Base-by-base conservation (phyloP, 148 eudicot genomes). In the Fagopyrum homotropicum region DNA sequence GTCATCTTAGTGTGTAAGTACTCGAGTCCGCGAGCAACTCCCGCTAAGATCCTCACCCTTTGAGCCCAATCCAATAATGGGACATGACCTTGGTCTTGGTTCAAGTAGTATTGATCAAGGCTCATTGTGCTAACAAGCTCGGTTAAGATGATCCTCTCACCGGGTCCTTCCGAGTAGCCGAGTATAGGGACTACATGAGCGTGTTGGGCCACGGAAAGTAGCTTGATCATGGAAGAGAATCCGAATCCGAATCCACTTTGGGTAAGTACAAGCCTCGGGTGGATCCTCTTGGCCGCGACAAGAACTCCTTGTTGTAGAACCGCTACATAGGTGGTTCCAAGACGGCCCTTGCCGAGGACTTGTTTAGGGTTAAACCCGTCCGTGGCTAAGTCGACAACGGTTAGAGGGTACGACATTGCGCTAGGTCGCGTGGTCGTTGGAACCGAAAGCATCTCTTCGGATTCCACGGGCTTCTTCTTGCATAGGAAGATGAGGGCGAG, bases 81-180 rank as follows among this genome's bases (percentile, higher is more conserved):
- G 84, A 48, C 84, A 47, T 86, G 89, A 3, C 74, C 72, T 51
- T 85, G 88, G 3, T 71, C 82, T 77, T 85, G 90, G 74, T 87
- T 87, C 74, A 89, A 44, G 50, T 85, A 88, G 74, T 79, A 90
- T 0, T 45, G 55, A 45, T 94, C 97, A 77, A 94, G 80, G 76
- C 91, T 94, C 82, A 87, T 82, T 79, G 88, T 85, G 26, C 88
- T 84, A 4, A 77, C 84, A 73, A 82, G 86, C 79, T 94, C 97
- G 80, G 77, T 85, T 12, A 94, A 14, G 14, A 94, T 84, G 48
- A 93, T 85, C 76, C 98, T 83, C 76, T 94, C 98, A 0, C 97
- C 97, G 0, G 98, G 98, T 3, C 86, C 98, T 82, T 91, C 97
- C 0, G 91, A 91, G 70, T 82, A 90, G 61, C 98, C 98, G 72